phyloP scores from a whole-genome alignment of 2,329 filamentous ascomycete species.

The Truncatella angustata region DNA sequence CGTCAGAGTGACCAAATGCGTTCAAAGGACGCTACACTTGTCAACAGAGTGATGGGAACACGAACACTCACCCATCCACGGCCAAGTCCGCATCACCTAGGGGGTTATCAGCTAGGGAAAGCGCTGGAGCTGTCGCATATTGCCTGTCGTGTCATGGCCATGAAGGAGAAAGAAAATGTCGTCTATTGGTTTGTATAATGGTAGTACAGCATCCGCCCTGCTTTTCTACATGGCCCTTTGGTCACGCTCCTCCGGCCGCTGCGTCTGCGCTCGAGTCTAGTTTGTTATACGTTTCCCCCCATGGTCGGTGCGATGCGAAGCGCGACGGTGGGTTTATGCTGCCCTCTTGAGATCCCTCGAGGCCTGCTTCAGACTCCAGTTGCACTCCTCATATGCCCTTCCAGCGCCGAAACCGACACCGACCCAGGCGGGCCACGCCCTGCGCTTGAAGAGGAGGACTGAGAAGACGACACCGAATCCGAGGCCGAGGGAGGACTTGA shows the following conservation, averaged over 20 bases:
- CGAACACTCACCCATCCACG: too few relatives aligned
- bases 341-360: slow-evolving; percentile 51
- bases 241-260: background rate
- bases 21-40: too few relatives aligned
- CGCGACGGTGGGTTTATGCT: background rate
- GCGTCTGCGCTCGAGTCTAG: background rate
- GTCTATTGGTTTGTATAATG: background rate
- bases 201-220: background rate
- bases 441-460: slow-evolving; percentile 94
- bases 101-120: too few relatives aligned
- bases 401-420: slow-evolving; percentile 94
- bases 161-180: background rate
- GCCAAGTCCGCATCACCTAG: too few relatives aligned
- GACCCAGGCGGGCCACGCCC: slow-evolving; percentile 95
- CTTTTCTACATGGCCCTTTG: background rate
- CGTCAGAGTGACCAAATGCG: too few relatives aligned
- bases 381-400: slow-evolving; percentile 97
- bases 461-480: slow-evolving; percentile 98
- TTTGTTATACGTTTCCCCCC: background rate
- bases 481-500: slow-evolving; percentile 93
- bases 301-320: background rate
- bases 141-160: background rate
- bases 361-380: slow-evolving; percentile 69
- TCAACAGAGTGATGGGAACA: too few relatives aligned
- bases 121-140: too few relatives aligned